Percentiles rank a stretch among this genome's conserved stretches.
Conservation (phyloP, 495 filamentous ascomycete genomes). For the Penicillium pulvis region DNA sequence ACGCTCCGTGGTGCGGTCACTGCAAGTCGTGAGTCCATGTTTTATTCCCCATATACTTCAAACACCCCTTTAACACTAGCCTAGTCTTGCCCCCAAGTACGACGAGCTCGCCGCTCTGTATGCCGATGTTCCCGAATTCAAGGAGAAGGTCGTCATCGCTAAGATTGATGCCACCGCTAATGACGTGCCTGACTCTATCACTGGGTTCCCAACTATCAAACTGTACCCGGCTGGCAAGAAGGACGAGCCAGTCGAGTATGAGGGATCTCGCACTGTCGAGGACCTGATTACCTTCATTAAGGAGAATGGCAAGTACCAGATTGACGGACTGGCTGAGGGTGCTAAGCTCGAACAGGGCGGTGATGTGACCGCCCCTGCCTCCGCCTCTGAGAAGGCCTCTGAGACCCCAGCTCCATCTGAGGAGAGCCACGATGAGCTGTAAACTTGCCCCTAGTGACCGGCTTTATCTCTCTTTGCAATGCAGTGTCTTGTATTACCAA, state of each 20-base stretch:
- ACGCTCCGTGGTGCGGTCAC: conserved; percentile 99
- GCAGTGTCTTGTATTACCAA: conserved; percentile 24
- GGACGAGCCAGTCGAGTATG: conserved; percentile 80
- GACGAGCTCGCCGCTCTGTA: conserved; percentile 85
- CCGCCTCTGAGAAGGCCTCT: conserved; percentile 22
- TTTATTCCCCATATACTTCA: background rate
- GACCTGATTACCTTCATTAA: conserved; percentile 92
- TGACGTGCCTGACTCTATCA: conserved; percentile 95
- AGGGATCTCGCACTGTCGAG: conserved; percentile 86
- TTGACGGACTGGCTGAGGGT: conserved; percentile 58
- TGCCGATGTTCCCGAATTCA: conserved; percentile 65
- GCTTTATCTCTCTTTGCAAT: conserved; percentile 4
- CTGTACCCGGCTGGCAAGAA: conserved; percentile 92
- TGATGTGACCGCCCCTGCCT: conserved; percentile 28
- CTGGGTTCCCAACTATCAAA: conserved; percentile 99
- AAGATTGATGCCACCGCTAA: conserved; percentile 98
- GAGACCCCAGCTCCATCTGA: conserved; percentile 36
- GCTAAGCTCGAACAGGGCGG: conserved; percentile 36
- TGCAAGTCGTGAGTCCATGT: conserved; percentile 75
- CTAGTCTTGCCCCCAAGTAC: conserved; percentile 67
- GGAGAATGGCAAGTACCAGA: conserved; percentile 89
- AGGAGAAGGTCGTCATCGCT: conserved; percentile 86
- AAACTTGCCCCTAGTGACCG: conserved; percentile 27
- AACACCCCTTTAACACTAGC: conserved; percentile 1
- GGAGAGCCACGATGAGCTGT: conserved; percentile 47